Evolutionary conservation across 2,329 filamentous ascomycete genomes (phyloP).

Genomic region (Claviceps humidiphila): DNA sequence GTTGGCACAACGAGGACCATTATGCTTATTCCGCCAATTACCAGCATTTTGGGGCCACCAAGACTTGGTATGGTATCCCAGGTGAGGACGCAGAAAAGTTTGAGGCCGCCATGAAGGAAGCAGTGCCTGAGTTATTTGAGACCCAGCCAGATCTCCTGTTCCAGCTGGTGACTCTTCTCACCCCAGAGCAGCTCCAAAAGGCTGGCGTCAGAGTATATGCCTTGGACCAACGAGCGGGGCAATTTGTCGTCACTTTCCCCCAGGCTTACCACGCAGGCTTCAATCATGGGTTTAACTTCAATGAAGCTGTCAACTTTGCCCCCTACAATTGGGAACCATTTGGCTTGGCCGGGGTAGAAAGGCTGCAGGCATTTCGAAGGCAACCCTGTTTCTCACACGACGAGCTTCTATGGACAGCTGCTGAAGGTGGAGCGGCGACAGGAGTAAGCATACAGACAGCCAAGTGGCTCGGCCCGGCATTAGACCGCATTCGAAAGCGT

Average conservation of each 20-base stretch:
- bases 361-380: conserved; percentile 73
- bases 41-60: conserved; percentile 94
- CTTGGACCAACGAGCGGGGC: conserved; percentile 87
- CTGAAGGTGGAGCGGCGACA: conserved; percentile 56
- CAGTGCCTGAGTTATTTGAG: conserved; percentile 91
- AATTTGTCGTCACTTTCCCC: conserved; percentile 93
- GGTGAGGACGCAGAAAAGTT: conserved; percentile 90
- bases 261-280: conserved; percentile 97
- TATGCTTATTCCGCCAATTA: conserved; percentile 98
- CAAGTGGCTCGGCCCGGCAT: conserved; percentile 84
- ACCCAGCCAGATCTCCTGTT: conserved; percentile 93
- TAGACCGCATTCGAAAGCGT: conserved; percentile 63
- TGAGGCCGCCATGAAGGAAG: conserved; percentile 86
- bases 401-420: conserved; percentile 82
- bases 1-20: conserved; percentile 98
- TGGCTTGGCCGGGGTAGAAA: conserved; percentile 72
- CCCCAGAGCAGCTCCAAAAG: conserved; percentile 83
- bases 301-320: conserved; percentile 97
- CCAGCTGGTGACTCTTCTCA: conserved; percentile 90
- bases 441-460: conserved; percentile 69
- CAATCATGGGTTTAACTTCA: conserved; percentile 98
- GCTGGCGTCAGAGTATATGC: conserved; percentile 89
- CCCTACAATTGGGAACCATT: conserved; percentile 91
- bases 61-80: conserved; percentile 98
- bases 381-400: conserved; percentile 97